Percentiles rank a stretch among this genome's conserved stretches.
Conservation (phyloP, 352 stramenopile genomes). For the Globisporangium lucens region DNA sequence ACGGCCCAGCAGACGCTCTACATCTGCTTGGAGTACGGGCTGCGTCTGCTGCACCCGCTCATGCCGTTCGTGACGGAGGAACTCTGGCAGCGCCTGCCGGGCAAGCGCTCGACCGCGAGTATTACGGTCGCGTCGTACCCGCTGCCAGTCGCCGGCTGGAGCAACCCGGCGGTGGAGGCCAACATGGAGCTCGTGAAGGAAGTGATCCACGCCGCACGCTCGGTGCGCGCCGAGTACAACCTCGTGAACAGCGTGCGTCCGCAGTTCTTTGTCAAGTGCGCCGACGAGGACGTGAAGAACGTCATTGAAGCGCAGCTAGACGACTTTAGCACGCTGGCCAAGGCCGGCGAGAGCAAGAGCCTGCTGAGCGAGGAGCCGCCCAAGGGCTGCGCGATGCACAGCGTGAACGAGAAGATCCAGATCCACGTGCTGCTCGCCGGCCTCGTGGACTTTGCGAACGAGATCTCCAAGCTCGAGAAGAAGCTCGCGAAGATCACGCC, state of each 20-base stretch:
- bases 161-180: constrained; percentile 84
- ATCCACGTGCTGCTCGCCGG: constrained; percentile 84
- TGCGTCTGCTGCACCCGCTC: constrained; percentile 95
- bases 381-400: constrained; percentile 90
- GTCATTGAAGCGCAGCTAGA: constrained; percentile 83
- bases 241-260: constrained; percentile 77
- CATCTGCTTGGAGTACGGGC: constrained; percentile 75
- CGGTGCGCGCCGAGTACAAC: constrained; percentile 89
- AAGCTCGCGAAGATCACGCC: constrained; percentile 82
- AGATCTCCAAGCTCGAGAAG: constrained; percentile 89
- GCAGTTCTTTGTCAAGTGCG: constrained; percentile 90
- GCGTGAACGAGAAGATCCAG: constrained; percentile 93
- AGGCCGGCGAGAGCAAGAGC: constrained; percentile 88
- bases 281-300: constrained; percentile 64
- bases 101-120: constrained; percentile 58
- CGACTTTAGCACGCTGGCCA: constrained; percentile 95
- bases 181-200: constrained; percentile 94
- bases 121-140: constrained; percentile 84
- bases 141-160: constrained; percentile 77
- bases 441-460: constrained; percentile 86
- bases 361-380: constrained; percentile 82
- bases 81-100: constrained; percentile 84
- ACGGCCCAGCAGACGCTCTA: constrained; percentile 85
- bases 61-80: constrained; percentile 99
- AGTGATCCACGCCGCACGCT: constrained; percentile 94